Percentiles rank a stretch among this genome's conserved stretches.
Evolutionary conservation across 1,284 basidiomycete species (phyloP).

Genomic region (Cryptococcus sp.): DNA sequence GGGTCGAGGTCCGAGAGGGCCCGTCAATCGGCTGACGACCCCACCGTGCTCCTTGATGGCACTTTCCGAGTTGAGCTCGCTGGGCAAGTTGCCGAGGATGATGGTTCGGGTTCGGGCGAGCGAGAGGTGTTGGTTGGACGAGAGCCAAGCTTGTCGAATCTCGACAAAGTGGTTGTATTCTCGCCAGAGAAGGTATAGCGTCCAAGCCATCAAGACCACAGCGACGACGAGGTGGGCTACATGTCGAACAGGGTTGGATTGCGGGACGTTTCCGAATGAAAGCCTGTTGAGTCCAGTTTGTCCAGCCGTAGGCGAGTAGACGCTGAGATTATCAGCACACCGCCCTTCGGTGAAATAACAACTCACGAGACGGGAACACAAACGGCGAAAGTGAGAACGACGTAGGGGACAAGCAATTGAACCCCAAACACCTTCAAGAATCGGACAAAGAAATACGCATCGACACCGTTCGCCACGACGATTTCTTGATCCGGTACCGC

Average conservation of each 20-base stretch:
- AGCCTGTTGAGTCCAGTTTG: conserved; percentile 66
- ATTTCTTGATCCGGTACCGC: conserved; percentile 32
- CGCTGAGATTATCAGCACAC: conserved; percentile 14
- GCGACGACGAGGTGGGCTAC: conserved; percentile 69
- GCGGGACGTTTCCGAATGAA: conserved; percentile 71
- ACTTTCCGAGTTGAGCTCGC: conserved; percentile 57
- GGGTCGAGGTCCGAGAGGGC: conserved; percentile 13
- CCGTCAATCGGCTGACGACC: conserved; percentile 21
- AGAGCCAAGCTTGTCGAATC: conserved; percentile 77
- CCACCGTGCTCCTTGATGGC: conserved; percentile 55
- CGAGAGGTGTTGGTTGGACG: conserved; percentile 63
- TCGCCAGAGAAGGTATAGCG: conserved; percentile 69
- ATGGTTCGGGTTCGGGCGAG: conserved; percentile 81
- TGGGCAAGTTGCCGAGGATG: conserved; percentile 82
- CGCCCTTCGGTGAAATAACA: too few relatives aligned
- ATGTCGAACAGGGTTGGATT: conserved; percentile 56
- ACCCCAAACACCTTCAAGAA: conserved; percentile 47
- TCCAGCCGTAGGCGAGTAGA: conserved; percentile 47
- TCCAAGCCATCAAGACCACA: conserved; percentile 72
- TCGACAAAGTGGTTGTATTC: conserved; percentile 78
- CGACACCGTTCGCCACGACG: conserved; percentile 5
- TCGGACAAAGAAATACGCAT: conserved; percentile 49
- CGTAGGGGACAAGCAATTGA: conserved; percentile 73
- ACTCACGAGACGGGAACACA: conserved; percentile 40
- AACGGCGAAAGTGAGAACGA: conserved; percentile 52